Evolutionary conservation across 1,139 yeast species (phyloP).

Genomic region (Candida frijolesensis): DNA sequence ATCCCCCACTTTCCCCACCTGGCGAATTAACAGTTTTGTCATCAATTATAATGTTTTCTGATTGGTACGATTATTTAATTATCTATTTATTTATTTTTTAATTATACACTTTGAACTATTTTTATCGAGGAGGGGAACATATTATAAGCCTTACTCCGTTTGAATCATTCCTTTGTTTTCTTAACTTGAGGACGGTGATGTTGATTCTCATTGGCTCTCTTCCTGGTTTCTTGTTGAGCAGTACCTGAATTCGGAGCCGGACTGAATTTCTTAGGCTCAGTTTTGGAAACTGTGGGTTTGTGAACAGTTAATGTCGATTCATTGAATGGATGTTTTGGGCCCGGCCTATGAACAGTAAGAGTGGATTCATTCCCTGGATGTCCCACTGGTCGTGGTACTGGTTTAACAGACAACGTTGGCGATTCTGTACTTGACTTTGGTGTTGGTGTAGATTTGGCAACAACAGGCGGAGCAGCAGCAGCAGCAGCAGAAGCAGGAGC

Average conservation of each 20-base stretch:
- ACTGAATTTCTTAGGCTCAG: conserved; percentile 15
- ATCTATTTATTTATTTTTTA: too few species aligned
- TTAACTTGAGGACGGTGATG: conserved; percentile 21
- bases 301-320: conserved; percentile 38
- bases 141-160: too few species aligned
- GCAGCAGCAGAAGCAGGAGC: conserved; percentile 2
- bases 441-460: conserved; percentile 5
- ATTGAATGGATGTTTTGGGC: conserved; percentile 15
- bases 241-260: conserved; percentile 9
- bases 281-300: conserved; percentile 24
- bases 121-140: background rate
- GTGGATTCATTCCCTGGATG: conserved; percentile 27
- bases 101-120: background rate
- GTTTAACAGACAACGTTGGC: conserved; percentile 1
- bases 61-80: too few species aligned
- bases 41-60: too few species aligned
- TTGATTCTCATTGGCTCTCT: conserved; percentile 17
- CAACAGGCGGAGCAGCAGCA: conserved; percentile 3
- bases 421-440: conserved; percentile 5
- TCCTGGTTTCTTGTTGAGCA: conserved; percentile 8
- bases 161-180: conserved; percentile 16
- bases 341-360: conserved; percentile 33
- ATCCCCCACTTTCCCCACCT: background rate
- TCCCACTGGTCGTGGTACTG: conserved; percentile 2
- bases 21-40: background rate